Evolutionary conservation across 805 yeast species (phyloP).

Genomic region (Debaryomyces maramus): DNA sequence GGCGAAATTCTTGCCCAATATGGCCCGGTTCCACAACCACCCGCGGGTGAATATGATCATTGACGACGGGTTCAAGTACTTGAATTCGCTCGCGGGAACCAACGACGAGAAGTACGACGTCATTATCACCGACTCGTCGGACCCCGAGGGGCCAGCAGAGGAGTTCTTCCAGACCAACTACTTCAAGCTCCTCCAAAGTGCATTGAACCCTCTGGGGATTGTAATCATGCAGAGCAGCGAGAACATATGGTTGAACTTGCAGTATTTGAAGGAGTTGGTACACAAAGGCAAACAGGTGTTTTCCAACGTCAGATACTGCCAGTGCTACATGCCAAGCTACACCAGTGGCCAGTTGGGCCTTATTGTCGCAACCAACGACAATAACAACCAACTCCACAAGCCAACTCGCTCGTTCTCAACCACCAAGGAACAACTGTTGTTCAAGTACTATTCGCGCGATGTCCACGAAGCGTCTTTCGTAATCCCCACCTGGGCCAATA

Average conservation of each 20-base stretch:
- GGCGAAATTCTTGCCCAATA: constrained; percentile 69
- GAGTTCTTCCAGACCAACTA: constrained; percentile 79
- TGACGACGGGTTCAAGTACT: constrained; percentile 81
- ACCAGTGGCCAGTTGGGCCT: constrained; percentile 88
- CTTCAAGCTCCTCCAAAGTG: constrained; percentile 63
- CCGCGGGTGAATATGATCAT: constrained; percentile 66
- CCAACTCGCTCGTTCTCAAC: constrained; percentile 52
- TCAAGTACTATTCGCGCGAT: constrained; percentile 63
- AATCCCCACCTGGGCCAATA: constrained; percentile 76
- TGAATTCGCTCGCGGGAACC: constrained; percentile 37
- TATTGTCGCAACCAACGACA: constrained; percentile 66
- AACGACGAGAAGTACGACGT: constrained; percentile 63
- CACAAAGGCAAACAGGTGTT: constrained; percentile 55
- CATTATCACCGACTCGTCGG: constrained; percentile 88
- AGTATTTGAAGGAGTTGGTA: constrained; percentile 49
- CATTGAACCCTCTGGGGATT: constrained; percentile 63
- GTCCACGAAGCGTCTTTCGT: constrained; percentile 76
- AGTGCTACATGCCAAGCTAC: constrained; percentile 83
- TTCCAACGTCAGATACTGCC: constrained; percentile 62
- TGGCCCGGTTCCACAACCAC: constrained; percentile 67
- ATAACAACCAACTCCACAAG: constrained; percentile 39
- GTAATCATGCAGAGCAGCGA: constrained; percentile 80
- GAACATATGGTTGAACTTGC: constrained; percentile 71
- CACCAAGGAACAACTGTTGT: constrained; percentile 47
- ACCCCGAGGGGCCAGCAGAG: constrained; percentile 95